Evolutionary conservation across 495 filamentous ascomycete genomes (phyloP).

Genomic region (Aspergillus panamensis): DNA sequence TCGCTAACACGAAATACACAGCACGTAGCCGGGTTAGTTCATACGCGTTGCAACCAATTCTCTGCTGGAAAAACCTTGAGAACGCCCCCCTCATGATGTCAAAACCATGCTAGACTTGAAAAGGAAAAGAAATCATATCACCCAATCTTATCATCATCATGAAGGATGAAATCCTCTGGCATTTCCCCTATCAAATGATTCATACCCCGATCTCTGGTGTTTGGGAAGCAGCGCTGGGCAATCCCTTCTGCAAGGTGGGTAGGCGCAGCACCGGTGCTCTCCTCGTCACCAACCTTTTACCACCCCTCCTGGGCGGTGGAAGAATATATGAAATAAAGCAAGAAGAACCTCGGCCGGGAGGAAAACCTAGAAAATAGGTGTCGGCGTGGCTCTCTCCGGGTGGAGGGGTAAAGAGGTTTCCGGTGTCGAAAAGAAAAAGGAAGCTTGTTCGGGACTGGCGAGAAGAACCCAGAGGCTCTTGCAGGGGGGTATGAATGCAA

Average conservation of each 20-base stretch:
- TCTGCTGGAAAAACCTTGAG: slow-evolving; percentile 27
- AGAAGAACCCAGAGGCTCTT: slow-evolving; percentile 35
- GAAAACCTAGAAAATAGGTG: neutral
- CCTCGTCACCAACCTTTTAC: slow-evolving; percentile 3
- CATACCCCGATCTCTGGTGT: slow-evolving; percentile 22
- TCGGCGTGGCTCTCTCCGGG: slow-evolving; percentile 2
- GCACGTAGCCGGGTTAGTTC: slow-evolving; percentile 30
- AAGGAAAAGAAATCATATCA: slow-evolving; percentile 4
- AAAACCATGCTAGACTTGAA: slow-evolving; percentile 4
- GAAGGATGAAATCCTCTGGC: slow-evolving; percentile 4
- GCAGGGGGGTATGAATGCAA: slow-evolving; percentile 34
- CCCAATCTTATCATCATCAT: slow-evolving; percentile 16
- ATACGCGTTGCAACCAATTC: slow-evolving; percentile 35
- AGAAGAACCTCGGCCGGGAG: slow-evolving; percentile 1
- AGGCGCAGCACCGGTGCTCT: slow-evolving; percentile 16
- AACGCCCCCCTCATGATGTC: slow-evolving; percentile 21
- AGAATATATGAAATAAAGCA: slow-evolving; percentile 1
- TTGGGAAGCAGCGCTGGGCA: slow-evolving; percentile 17
- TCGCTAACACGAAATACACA: slow-evolving; percentile 30
- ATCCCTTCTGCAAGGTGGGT: slow-evolving; percentile 14
- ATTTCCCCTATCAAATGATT: slow-evolving; percentile 25
- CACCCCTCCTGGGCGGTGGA: slow-evolving; percentile 1
- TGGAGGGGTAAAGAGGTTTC: slow-evolving; percentile 5
- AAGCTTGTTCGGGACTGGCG: slow-evolving; percentile 21
- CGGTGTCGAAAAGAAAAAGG: slow-evolving; percentile 26